Conservation (phyloP, 2,329 filamentous ascomycete genomes). For the Colletotrichum higginsianum region DNA sequence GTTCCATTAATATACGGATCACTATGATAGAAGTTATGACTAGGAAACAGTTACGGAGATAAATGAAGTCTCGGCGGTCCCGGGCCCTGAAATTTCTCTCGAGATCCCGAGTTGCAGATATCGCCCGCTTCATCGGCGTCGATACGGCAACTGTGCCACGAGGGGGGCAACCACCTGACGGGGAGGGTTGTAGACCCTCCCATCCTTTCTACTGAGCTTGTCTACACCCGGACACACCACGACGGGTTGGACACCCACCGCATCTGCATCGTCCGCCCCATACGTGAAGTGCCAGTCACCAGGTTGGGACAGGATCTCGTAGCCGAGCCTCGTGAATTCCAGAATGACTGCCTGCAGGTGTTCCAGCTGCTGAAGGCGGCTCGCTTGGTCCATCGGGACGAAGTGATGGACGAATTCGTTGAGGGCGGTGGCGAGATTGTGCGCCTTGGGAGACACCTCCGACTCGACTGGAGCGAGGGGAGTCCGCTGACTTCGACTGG, state of each 20-base stretch:
- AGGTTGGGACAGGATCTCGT: slow-evolving; percentile 60
- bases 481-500: slow-evolving; percentile 49
- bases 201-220: slow-evolving; percentile 48
- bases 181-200: slow-evolving; percentile 44
- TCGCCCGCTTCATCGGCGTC: too few species aligned
- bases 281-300: slow-evolving; percentile 55
- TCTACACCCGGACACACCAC: slow-evolving; percentile 51
- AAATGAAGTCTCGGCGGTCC: too few species aligned
- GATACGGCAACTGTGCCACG: slow-evolving; percentile 17
- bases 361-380: slow-evolving; percentile 52
- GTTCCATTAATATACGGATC: too few species aligned
- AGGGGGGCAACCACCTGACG: slow-evolving; percentile 45
- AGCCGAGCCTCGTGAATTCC: slow-evolving; percentile 59
- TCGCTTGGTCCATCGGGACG: slow-evolving; percentile 46
- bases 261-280: slow-evolving; percentile 6
- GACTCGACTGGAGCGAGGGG: slow-evolving; percentile 50
- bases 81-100: not conserved
- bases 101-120: slow-evolving; percentile 1
- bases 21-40: too few species aligned
- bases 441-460: too few species aligned
- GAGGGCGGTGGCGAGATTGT: slow-evolving; percentile 50
- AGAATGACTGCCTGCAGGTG: slow-evolving; percentile 57
- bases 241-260: not conserved
- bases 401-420: slow-evolving; percentile 54
- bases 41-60: too few species aligned